Percentiles rank a stretch among this genome's conserved stretches.
Evolutionary conservation across 306 rosid genomes (phyloP).

Genomic region (Oemleria cerasiformis): DNA sequence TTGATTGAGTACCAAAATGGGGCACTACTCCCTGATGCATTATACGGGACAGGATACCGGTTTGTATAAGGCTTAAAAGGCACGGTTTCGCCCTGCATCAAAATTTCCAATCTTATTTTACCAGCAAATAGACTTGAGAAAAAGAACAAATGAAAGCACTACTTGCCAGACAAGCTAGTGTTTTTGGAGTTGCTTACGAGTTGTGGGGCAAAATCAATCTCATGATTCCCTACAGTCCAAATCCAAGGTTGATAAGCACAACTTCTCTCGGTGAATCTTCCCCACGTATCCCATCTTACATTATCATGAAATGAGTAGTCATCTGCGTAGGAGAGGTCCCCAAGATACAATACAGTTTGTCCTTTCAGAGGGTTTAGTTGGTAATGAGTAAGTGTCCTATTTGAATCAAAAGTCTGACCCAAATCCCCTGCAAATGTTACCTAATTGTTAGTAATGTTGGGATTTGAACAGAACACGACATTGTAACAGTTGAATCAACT

Average conservation of each 20-base stretch:
- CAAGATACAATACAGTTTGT: slow-evolving; percentile 56
- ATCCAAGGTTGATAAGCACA: slow-evolving; percentile 94
- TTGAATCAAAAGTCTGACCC: slow-evolving; percentile 86
- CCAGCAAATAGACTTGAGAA: not conserved
- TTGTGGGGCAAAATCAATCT: slow-evolving; percentile 64
- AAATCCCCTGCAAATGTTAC: slow-evolving; percentile 54
- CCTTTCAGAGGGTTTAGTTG: slow-evolving; percentile 53
- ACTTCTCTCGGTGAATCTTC: slow-evolving; percentile 73
- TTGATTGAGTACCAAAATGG: slow-evolving; percentile 41
- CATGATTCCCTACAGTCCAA: slow-evolving; percentile 91
- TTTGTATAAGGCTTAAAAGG: slow-evolving; percentile 51
- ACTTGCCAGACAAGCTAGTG: too few relatives aligned
- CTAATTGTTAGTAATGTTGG: too few relatives aligned
- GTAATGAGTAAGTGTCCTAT: slow-evolving; percentile 64
- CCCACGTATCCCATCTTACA: slow-evolving; percentile 81
- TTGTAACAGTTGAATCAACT: too few relatives aligned
- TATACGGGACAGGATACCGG: slow-evolving; percentile 40
- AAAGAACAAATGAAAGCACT: too few relatives aligned
- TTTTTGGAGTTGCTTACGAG: slow-evolving; percentile 48
- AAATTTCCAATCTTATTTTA: not conserved
- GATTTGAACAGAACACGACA: too few relatives aligned
- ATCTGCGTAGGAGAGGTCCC: slow-evolving; percentile 87
- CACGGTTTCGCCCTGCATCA: slow-evolving; percentile 44
- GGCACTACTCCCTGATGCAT: slow-evolving; percentile 29
- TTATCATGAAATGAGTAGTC: slow-evolving; percentile 60